Evolutionary conservation across 2,329 filamentous ascomycete genomes (phyloP).

Genomic region (Aureobasidium pullulans): DNA sequence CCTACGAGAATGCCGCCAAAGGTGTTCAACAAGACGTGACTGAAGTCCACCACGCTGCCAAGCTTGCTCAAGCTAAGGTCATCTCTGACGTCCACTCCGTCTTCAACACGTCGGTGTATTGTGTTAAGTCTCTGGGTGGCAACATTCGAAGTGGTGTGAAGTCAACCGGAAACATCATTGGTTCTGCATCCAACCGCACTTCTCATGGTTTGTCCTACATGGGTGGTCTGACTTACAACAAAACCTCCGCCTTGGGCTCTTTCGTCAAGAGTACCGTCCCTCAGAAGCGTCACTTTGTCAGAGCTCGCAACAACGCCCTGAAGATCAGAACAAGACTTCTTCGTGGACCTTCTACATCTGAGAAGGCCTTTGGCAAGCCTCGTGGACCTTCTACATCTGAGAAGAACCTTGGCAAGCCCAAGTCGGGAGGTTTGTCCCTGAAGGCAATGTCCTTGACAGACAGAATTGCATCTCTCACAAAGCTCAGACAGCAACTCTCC

Average conservation of each 20-base stretch:
- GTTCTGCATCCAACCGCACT: background rate
- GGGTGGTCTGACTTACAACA: conserved; percentile 8
- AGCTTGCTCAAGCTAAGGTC: conserved; percentile 4
- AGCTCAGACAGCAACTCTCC: background rate
- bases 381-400: background rate
- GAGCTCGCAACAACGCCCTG: conserved; percentile 11
- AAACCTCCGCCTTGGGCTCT: background rate
- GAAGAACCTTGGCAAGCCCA: background rate
- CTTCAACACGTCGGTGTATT: conserved; percentile 5
- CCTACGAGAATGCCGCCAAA: conserved; percentile 13
- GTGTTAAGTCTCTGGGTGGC: background rate
- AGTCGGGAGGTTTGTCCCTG: background rate
- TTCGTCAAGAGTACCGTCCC: conserved; percentile 8
- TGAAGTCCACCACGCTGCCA: conserved; percentile 9
- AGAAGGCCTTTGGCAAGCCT: background rate
- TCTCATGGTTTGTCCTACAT: background rate
- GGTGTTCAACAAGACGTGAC: conserved; percentile 11
- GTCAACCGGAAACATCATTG: background rate
- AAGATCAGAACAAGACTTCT: conserved; percentile 8
- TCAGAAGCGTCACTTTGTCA: background rate
- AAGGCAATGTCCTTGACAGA: background rate
- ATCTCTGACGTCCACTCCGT: conserved; percentile 7
- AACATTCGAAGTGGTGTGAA: background rate
- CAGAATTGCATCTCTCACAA: background rate
- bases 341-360: background rate